These are phyloP conservation scores for Cercospora canescens DNA, from an alignment of 2,329 filamentous ascomycete genomes.

Conservation along the genomic window DNA sequence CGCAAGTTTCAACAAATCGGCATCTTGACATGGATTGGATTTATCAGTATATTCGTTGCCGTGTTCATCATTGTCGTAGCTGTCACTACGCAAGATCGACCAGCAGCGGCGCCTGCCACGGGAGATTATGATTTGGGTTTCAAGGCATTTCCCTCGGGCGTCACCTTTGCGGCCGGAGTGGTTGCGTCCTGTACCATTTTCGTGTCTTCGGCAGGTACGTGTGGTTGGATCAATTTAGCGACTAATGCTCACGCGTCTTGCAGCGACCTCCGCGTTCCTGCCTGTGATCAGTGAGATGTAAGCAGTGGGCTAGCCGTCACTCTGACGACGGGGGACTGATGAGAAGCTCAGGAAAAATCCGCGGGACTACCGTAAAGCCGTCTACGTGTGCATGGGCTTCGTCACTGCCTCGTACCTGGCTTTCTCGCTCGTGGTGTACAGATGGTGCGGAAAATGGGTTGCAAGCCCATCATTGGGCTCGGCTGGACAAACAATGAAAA, in stretches of 20 bases:
- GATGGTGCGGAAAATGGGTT: constrained; percentile 63
- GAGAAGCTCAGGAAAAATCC: constrained; percentile 43
- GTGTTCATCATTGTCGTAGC: constrained; percentile 47
- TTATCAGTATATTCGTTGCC: constrained; percentile 58
- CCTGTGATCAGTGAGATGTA: constrained; percentile 65
- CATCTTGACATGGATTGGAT: constrained; percentile 63
- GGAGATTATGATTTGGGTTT: constrained; percentile 63
- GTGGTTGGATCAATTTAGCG: neutral
- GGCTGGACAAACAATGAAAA: constrained; percentile 61
- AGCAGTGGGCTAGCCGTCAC: neutral
- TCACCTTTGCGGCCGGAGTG: constrained; percentile 60
- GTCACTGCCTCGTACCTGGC: constrained; percentile 59
- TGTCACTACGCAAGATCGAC: constrained; percentile 58
- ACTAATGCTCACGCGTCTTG: constrained; percentile 24
- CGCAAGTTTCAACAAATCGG: constrained; percentile 61
- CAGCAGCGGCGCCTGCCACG: constrained; percentile 60
- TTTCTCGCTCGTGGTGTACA: constrained; percentile 62
- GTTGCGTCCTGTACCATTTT: constrained; percentile 61
- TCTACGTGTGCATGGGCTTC: constrained; percentile 60
- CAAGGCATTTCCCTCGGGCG: constrained; percentile 52
- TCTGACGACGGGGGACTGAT: constrained; percentile 28
- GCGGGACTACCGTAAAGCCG: constrained; percentile 60
- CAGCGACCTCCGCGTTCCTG: constrained; percentile 59
- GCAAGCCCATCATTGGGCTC: constrained; percentile 62
- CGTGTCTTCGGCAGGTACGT: constrained; percentile 50